These are phyloP conservation scores for Penicillium daleae DNA, from an alignment of 495 filamentous ascomycete genomes.

Conservation along the genomic window DNA sequence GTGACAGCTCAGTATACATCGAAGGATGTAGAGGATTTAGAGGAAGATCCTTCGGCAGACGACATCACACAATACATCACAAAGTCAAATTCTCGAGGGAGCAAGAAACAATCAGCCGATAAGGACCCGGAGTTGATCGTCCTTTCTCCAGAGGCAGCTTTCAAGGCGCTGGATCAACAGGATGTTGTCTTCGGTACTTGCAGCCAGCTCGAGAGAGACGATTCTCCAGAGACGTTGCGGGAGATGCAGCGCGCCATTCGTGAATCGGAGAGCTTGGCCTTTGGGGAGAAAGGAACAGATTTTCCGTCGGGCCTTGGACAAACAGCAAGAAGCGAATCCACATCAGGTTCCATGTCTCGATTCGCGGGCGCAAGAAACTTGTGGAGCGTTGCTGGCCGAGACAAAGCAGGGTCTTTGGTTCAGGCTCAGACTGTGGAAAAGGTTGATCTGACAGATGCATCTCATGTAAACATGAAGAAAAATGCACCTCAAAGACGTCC, in stretches of 20 bases:
- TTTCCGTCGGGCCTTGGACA: not conserved
- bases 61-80: conserved; percentile 30
- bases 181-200: conserved; percentile 91
- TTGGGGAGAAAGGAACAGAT: not conserved
- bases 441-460: conserved; percentile 45
- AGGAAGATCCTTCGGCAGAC: conserved; percentile 14
- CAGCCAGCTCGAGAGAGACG: conserved; percentile 80
- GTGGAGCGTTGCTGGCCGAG: conserved; percentile 72
- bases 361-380: conserved; percentile 48
- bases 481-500: not conserved
- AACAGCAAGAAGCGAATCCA: not conserved
- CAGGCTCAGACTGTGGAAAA: conserved; percentile 62
- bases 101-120: conserved; percentile 36
- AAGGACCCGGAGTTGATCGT: conserved; percentile 52
- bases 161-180: conserved; percentile 69
- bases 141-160: conserved; percentile 73
- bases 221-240: conserved; percentile 68
- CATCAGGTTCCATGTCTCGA: conserved; percentile 26
- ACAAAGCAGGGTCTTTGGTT: conserved; percentile 61
- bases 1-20: conserved; percentile 74
- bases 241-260: conserved; percentile 72
- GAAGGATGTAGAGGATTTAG: conserved; percentile 15
- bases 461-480: conserved; percentile 4
- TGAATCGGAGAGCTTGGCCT: conserved; percentile 52
- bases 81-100: conserved; percentile 27